Evolutionary conservation across 257 asterid genomes (phyloP).

Genomic region (Penstemon eatonii): DNA sequence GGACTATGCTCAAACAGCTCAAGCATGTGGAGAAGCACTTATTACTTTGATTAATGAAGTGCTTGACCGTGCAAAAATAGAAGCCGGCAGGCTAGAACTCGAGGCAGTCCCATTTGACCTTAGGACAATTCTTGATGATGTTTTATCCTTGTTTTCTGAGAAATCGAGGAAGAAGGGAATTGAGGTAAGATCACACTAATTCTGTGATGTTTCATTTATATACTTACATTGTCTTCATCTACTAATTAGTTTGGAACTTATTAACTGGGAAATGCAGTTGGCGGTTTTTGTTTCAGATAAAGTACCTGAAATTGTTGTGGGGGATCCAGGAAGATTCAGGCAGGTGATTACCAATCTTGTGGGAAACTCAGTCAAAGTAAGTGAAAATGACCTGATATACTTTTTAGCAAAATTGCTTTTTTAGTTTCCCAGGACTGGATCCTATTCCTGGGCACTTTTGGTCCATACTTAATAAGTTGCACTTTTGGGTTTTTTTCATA

Average conservation of each 20-base stretch:
- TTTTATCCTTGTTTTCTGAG: conserved; percentile 82
- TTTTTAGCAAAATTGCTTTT: not conserved
- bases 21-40: conserved; percentile 84
- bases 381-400: conserved; percentile 28
- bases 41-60: conserved; percentile 89
- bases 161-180: conserved; percentile 80
- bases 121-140: conserved; percentile 78
- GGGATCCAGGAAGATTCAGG: conserved; percentile 95
- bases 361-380: conserved; percentile 93
- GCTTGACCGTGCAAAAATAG: conserved; percentile 91
- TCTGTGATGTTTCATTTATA: not conserved
- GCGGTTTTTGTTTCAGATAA: conserved; percentile 86
- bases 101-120: conserved; percentile 81
- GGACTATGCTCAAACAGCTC: conserved; percentile 92
- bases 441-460: no score
- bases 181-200: conserved; percentile 51
- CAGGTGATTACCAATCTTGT: conserved; percentile 94
- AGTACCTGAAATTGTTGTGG: conserved; percentile 81
- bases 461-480: no score
- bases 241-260: conserved; percentile 20
- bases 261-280: conserved; percentile 59
- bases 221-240: conserved; percentile 4
- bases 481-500: no score
- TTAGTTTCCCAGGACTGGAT: no score
- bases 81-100: conserved; percentile 82